These are phyloP conservation scores for Calophaca sinica DNA, from an alignment of 306 rosid genomes.

Conservation along the genomic window DNA sequence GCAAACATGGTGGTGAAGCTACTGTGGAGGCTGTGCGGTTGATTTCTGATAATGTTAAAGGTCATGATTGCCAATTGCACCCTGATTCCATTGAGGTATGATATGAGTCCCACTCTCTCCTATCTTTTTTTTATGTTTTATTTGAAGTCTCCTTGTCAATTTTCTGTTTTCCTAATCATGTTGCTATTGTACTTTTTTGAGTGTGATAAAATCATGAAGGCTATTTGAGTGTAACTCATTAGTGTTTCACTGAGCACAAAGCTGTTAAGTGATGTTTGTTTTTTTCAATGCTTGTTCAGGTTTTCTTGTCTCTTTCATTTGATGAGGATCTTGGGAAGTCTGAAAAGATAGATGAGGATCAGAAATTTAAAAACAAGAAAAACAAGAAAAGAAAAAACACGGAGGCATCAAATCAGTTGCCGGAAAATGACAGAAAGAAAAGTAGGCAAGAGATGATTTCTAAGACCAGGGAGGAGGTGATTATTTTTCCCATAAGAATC, in stretches of 20 bases:
- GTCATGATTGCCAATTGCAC: conserved; percentile 77
- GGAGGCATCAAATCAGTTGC: conserved; percentile 65
- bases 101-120: conserved; percentile 13
- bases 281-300: conserved; percentile 62
- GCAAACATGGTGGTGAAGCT: conserved; percentile 91
- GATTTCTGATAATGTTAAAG: conserved; percentile 86
- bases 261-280: conserved; percentile 41
- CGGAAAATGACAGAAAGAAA: conserved; percentile 70
- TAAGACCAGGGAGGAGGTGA: conserved; percentile 86
- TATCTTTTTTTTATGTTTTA: background rate
- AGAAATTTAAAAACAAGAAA: conserved; percentile 63
- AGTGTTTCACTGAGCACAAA: conserved; percentile 27
- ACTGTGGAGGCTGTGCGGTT: conserved; percentile 89
- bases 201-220: conserved; percentile 19
- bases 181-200: conserved; percentile 18
- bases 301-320: conserved; percentile 79
- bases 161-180: conserved; percentile 27
- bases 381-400: conserved; percentile 68
- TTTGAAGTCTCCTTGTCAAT: conserved; percentile 19
- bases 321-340: conserved; percentile 83
- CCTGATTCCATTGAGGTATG: conserved; percentile 82
- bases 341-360: conserved; percentile 61
- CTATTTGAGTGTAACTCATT: conserved; percentile 16
- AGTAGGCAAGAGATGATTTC: conserved; percentile 69
- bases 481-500: conserved; percentile 25